phyloP scores from a whole-genome alignment of 441 rosid genomes.

The Pelargonium citronellum region DNA sequence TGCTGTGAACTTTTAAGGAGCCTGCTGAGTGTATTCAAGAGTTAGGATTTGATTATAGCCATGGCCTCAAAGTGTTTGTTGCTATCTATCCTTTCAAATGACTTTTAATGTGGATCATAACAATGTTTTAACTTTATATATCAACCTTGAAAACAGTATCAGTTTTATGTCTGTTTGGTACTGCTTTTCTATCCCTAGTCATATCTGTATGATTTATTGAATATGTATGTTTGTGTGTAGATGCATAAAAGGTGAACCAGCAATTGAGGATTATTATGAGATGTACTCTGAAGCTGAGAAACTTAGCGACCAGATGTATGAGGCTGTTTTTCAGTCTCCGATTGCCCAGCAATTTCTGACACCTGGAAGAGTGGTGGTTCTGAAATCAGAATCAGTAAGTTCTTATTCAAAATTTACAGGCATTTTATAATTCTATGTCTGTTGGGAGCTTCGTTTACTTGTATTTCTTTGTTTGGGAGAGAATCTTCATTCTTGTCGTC shows the following conservation, averaged over 20 bases:
- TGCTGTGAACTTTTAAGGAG: background rate
- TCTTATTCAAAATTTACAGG: background rate
- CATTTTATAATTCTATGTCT: background rate
- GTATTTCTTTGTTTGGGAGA: background rate
- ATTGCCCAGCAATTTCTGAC: constrained; percentile 39
- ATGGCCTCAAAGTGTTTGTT: background rate
- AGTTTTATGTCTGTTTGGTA: constrained; percentile 12
- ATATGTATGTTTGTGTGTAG: constrained; percentile 37
- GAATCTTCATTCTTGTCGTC: background rate
- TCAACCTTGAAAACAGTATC: background rate
- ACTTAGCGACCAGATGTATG: constrained; percentile 42
- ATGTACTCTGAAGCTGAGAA: constrained; percentile 60
- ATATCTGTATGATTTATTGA: constrained; percentile 12
- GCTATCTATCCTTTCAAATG: background rate
- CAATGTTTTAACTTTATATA: background rate
- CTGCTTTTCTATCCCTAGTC: constrained; percentile 14
- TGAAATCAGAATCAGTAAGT: constrained; percentile 76
- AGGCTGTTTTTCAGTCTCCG: constrained; percentile 62
- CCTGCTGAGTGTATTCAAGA: constrained; percentile 9
- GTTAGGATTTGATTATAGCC: background rate
- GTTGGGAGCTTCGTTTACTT: background rate
- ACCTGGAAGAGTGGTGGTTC: constrained; percentile 79
- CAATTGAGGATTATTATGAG: constrained; percentile 85
- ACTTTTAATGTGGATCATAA: background rate
- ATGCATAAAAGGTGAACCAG: constrained; percentile 88